A percentile compares a stretch with the other conserved stretches of the same genome.
Evolutionary conservation across 306 rosid species (phyloP).

Genomic region (Sechiopsis laciniata): DNA sequence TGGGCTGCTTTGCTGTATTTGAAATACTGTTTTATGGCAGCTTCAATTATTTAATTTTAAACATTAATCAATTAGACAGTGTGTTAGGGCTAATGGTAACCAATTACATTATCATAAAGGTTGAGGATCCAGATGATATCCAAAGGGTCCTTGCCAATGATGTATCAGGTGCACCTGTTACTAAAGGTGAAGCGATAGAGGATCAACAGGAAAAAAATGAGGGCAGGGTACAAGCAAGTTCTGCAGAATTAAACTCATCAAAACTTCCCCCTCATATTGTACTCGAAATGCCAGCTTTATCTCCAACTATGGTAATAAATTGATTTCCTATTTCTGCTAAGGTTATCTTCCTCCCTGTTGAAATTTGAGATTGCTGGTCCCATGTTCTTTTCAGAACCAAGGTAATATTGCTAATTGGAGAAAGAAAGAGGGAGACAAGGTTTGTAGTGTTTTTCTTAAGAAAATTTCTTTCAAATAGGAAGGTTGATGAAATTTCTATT

Average conservation of each 20-base stretch:
- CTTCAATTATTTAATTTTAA: background rate
- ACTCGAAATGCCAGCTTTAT: conserved; percentile 88
- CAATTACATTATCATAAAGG: conserved; percentile 48
- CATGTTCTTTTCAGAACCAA: conserved; percentile 55
- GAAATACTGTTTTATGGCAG: background rate
- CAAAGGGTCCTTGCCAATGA: conserved; percentile 60
- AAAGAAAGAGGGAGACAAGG: conserved; percentile 98
- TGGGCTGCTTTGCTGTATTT: background rate
- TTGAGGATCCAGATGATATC: conserved; percentile 76
- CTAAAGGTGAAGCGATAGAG: conserved; percentile 38
- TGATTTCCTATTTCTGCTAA: conserved; percentile 18
- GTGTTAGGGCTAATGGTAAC: conserved; percentile 34
- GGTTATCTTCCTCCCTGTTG: conserved; percentile 23
- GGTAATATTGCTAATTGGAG: conserved; percentile 83
- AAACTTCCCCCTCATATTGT: conserved; percentile 78
- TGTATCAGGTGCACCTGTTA: conserved; percentile 35
- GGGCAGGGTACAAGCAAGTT: conserved; percentile 48
- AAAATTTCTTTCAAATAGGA: conserved; percentile 7
- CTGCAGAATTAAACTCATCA: conserved; percentile 42
- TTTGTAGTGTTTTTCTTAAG: conserved; percentile 37
- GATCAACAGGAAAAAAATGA: conserved; percentile 37
- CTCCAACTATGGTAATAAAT: conserved; percentile 86
- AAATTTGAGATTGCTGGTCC: conserved; percentile 21
- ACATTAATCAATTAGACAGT: conserved; percentile 1
- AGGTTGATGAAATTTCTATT: background rate